Evolutionary conservation across 164 flowering plant species (phyloP), one percentile per base, ranked within the genome.

Genomic region (Akebia trifoliata): DNA sequence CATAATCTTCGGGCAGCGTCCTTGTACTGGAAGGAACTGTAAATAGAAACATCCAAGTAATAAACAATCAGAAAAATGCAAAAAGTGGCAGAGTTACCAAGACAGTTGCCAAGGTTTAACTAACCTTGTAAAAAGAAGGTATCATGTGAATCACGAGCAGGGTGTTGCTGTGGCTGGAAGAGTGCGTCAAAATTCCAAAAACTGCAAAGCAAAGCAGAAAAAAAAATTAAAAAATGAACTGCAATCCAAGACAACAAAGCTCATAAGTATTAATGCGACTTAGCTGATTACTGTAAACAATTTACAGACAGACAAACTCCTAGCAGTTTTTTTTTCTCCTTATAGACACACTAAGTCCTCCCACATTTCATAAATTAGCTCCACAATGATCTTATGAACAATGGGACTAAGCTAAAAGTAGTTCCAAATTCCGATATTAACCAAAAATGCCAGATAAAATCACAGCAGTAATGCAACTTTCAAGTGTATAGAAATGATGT

Each of bases 121-220:
- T 21, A 17, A 90, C 99, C 87, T 76, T 76, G 45, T 38, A 90
- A 72, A 56, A 87, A 93, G 82, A 93, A 90, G 7, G 99, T 90
- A 69, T 94, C 97, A 78, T 94, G 97, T 39, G 96, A 83, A 81
- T 94, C 96, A 74, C 96, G 99, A 56, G 99, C 99, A 60, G 99
- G 99, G 60, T 93, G 99, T 64, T 93, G 99, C 61, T 93, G 99
- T 0, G 97, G 97, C 77, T 93, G 99, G 80, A 93, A 93, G 35
- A 90, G 76, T 4, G 87, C 83, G 65, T 93, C 98, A 64, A 93
- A 93, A 64, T 93, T 93, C 97, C 97, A 93, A 75, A 87, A 93
- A 76, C 98, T 92, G 77, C 59, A 73, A 48, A 24, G 45, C 21
- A 12, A 31, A 59, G 12, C 31, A 67, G 15, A 54, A 50, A 42